Base-by-base conservation (phyloP, 2,329 filamentous ascomycete species). In the Hortaea werneckii region DNA sequence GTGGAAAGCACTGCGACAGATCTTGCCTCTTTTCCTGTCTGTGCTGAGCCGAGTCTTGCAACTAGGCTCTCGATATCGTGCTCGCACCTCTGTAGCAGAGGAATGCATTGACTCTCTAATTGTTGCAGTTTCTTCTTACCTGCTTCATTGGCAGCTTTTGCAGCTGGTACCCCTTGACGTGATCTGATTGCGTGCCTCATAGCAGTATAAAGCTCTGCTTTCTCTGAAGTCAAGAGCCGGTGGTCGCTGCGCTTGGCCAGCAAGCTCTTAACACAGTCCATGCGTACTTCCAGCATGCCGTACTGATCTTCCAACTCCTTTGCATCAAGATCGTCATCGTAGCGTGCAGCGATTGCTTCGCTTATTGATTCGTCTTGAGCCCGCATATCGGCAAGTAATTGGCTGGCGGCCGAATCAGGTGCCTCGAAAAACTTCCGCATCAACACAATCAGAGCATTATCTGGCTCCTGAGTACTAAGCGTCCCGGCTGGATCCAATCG, bases 1-100 rank as follows among this genome's bases (percentile, higher is more conserved):
- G 60, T 62, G 6, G 60, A 59, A 28, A 57, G 44, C 2, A 62
- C 54, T 4, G 60, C 56, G 4, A 60, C 50, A 38, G 35, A 41
- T n/a, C 32, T 46, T n/a, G 27, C 40, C 26, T 43, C 51, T 13
- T 44, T 44, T 39, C 40, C 11, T 38, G 30, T 35, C 11, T 12
- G 5, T 13, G 5, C 27, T 5, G 20, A 12, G 8, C 13, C 41
- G 11, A 39, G 7, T n/a, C 12, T 29, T 20, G 39, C 43, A 7
- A 56, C 37, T 10, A 51, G 40, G 28, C 48, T 34, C 10, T 48
- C 45, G 28, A 61, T 42, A n/a, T 58, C 56, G 6, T 49, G 41
- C 27, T 55, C 45, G 42, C 58, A 62, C 5, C 41, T 28, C 29
- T 50, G 35, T 4, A 62, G 50, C 10, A 55, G 37, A 12, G 35